These are phyloP conservation scores for Colletotrichum cordylinicola DNA, from an alignment of 2,329 filamentous ascomycete genomes.

Conservation along the genomic window DNA sequence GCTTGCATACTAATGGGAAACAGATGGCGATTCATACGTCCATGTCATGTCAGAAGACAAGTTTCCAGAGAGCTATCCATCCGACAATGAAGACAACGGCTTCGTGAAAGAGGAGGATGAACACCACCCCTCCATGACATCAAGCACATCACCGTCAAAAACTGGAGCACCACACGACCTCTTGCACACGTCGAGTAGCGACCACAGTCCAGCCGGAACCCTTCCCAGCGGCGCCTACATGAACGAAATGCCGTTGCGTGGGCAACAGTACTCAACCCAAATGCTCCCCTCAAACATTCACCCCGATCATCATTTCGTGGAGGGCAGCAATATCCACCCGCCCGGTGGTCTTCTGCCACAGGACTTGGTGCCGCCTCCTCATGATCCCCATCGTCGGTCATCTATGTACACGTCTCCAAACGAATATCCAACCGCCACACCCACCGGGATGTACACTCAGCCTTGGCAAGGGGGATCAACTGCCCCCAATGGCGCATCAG, in stretches of 20 bases:
- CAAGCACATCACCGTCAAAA: constrained; percentile 41
- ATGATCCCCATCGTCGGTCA: constrained; percentile 51
- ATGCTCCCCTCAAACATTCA: constrained; percentile 48
- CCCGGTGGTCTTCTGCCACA: constrained; percentile 43
- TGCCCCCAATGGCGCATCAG: constrained; percentile 42
- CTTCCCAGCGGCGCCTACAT: constrained; percentile 43
- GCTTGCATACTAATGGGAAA: background rate
- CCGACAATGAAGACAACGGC: constrained; percentile 52
- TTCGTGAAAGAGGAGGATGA: constrained; percentile 50
- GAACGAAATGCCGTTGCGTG: constrained; percentile 49
- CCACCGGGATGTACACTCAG: constrained; percentile 44
- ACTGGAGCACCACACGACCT: constrained; percentile 36
- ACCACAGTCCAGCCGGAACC: constrained; percentile 39
- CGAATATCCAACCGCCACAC: constrained; percentile 50
- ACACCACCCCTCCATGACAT: constrained; percentile 38
- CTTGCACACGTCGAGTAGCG: constrained; percentile 38
- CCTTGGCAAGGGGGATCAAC: constrained; percentile 51
- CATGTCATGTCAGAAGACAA: constrained; percentile 61
- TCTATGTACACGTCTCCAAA: constrained; percentile 47
- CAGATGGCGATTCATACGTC: constrained; percentile 54
- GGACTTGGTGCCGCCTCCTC: constrained; percentile 51
- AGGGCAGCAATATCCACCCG: constrained; percentile 39
- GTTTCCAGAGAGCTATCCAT: constrained; percentile 50
- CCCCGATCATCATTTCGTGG: constrained; percentile 45
- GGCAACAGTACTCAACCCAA: constrained; percentile 43